Percentiles rank a stretch among this genome's conserved stretches.
Evolutionary conservation across 106 monocot genomes (phyloP).

Genomic region (Dendrobium chrysotoxum): DNA sequence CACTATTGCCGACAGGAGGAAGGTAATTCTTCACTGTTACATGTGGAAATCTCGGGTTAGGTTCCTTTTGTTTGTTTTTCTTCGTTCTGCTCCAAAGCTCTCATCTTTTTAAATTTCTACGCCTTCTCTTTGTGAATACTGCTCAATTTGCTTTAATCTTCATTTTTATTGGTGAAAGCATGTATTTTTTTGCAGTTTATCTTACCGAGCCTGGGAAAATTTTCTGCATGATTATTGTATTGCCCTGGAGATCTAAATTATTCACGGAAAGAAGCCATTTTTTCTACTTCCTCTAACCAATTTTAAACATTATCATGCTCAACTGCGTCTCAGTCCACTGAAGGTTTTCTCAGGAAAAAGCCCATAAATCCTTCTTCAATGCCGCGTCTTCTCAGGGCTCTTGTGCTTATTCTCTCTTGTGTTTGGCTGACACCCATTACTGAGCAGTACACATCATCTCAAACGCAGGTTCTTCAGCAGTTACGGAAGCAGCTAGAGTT

Average conservation of each 20-base stretch:
- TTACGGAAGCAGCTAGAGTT: constrained; percentile 76
- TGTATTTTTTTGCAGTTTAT: background rate
- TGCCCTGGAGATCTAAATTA: background rate
- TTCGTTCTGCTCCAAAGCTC: background rate
- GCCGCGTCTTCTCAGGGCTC: constrained; percentile 11
- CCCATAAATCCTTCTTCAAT: constrained; percentile 13
- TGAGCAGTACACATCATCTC: constrained; percentile 48
- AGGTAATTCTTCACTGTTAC: background rate
- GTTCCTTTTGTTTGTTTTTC: background rate
- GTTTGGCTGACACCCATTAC: constrained; percentile 20
- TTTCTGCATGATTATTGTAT: background rate
- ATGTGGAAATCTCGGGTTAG: background rate
- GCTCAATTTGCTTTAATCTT: background rate
- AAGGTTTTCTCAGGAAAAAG: background rate
- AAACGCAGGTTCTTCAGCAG: constrained; percentile 59
- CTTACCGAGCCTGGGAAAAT: too few relatives aligned
- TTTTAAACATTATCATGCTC: background rate
- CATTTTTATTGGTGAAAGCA: background rate
- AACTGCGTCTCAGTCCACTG: background rate
- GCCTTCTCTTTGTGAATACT: too few relatives aligned
- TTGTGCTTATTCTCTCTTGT: constrained; percentile 20
- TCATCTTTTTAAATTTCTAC: background rate
- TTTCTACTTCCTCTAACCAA: background rate
- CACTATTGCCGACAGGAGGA: background rate
- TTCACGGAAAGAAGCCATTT: background rate